Base-by-base conservation (phyloP, 805 yeast species). In the Metschnikowia baotianmanensis region DNA sequence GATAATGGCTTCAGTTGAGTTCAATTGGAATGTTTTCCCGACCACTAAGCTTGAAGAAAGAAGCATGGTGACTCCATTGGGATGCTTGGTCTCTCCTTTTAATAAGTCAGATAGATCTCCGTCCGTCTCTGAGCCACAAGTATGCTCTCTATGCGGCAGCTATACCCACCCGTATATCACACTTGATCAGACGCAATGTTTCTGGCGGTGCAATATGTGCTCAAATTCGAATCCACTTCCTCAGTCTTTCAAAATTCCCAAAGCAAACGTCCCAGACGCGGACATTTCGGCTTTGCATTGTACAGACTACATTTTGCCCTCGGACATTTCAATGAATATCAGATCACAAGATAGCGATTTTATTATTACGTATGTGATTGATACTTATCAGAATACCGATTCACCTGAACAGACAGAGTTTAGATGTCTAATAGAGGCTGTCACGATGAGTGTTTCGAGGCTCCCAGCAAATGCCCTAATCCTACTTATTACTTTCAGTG, bases 21-120 rank as follows among this genome's bases (percentile, higher is more conserved):
- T 85, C 68, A 78, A 84, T 53, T 85, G 91, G 91, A 82, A 85
- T 61, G 51, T 65, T 9, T 61, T 69, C 46, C 72, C 74, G 1
- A 55, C 64, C 15, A 67, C 72, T 1, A 57, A 66, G 30, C 50
- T 66, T 5, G 74, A 69, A 42, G 60, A 58, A 4, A 51, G 59
- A 2, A 58, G 50, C 21, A 41, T 65, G 35, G 52, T 58, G 47
- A 52, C 65, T 2, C 72, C 72, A 3, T 27, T 67, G 27, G 74
- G 70, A 9, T 67, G 72, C 44, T 43, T 67, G 28, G 61, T 53
- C 38, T 49, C 63, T 0, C 72, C 72, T 9, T 45, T 60, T 18
- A 37, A 32, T 7, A 24, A 24, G 6, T 11, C 27, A 20, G 18
- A 18, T 13, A 28, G 31, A 19, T 44, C 50, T 10, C n/a, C 33